Percentiles rank a stretch among this genome's conserved stretches.
phyloP scores from a whole-genome alignment of 2,329 filamentous ascomycete species.

The Colletotrichum simmondsii region DNA sequence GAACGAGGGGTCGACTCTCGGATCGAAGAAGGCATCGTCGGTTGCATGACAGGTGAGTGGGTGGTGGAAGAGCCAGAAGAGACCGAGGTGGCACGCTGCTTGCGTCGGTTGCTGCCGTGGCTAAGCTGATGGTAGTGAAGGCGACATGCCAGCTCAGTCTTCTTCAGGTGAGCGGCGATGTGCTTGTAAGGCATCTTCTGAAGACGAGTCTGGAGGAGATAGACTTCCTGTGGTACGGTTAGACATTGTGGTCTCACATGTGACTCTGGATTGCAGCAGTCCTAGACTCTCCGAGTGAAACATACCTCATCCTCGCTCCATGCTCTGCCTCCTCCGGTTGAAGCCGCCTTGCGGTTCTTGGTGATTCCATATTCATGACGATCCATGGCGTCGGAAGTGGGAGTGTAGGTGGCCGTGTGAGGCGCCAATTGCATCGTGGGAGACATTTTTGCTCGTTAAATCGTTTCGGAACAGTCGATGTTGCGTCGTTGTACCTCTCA shows the following conservation, averaged over 20 bases:
- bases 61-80: slow-evolving; percentile 71
- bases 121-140: slow-evolving; percentile 89
- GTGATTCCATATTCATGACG: slow-evolving; percentile 69
- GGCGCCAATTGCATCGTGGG: slow-evolving; percentile 59
- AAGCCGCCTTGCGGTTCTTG: slow-evolving; percentile 75
- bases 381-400: slow-evolving; percentile 64
- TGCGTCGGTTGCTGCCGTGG: slow-evolving; percentile 83
- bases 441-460: slow-evolving; percentile 55
- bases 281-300: neutral
- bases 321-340: slow-evolving; percentile 80
- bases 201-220: slow-evolving; percentile 84
- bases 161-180: slow-evolving; percentile 85
- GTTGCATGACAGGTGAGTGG: slow-evolving; percentile 61
- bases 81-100: slow-evolving; percentile 74
- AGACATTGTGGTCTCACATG: neutral
- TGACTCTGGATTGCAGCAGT: neutral
- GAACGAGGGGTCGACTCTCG: slow-evolving; percentile 59
- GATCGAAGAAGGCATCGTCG: slow-evolving; percentile 61
- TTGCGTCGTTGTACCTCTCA: slow-evolving; percentile 29
- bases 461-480: slow-evolving; percentile 41
- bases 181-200: slow-evolving; percentile 94
- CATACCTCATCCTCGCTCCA: slow-evolving; percentile 88
- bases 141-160: slow-evolving; percentile 88
- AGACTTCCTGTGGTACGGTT: slow-evolving; percentile 71
- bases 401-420: slow-evolving; percentile 57